phyloP scores from a whole-genome alignment of 768 basidiomycete genomes.

The Suillus spraguei region DNA sequence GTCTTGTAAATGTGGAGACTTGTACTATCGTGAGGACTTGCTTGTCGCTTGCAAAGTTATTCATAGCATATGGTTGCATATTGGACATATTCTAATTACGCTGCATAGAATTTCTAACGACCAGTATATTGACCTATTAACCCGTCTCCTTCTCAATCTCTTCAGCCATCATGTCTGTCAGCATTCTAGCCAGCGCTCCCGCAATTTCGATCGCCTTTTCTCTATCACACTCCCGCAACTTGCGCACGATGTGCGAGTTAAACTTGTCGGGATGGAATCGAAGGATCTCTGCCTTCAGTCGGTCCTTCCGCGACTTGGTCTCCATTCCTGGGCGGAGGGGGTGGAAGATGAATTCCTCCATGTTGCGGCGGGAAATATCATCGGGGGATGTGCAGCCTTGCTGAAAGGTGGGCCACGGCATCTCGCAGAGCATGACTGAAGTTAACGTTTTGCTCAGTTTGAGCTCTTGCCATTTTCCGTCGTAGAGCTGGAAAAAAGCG shows the following conservation, averaged over 20 bases:
- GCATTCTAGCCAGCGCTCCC: slow-evolving; percentile 41
- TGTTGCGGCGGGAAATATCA: slow-evolving; percentile 37
- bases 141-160: slow-evolving; percentile 2
- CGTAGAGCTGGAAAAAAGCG: slow-evolving; percentile 29
- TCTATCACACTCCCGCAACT: slow-evolving; percentile 36
- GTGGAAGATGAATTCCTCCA: slow-evolving; percentile 45
- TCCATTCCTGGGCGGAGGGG: slow-evolving; percentile 30
- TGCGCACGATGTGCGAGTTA: slow-evolving; percentile 36
- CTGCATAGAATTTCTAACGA: neutral
- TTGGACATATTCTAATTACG: neutral
- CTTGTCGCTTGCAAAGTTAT: neutral
- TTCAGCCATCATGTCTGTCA: slow-evolving; percentile 39
- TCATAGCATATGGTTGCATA: neutral
- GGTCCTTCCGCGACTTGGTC: slow-evolving; percentile 37
- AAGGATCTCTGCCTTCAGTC: slow-evolving; percentile 46
- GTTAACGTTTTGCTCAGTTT: slow-evolving; percentile 24
- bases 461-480: slow-evolving; percentile 41
- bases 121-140: neutral
- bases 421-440: slow-evolving; percentile 29
- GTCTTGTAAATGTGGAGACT: no score
- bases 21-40: no score
- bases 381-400: slow-evolving; percentile 20
- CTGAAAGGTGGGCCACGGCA: slow-evolving; percentile 50
- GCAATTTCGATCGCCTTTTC: slow-evolving; percentile 38
- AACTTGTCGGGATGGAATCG: slow-evolving; percentile 63